These are phyloP conservation scores for Physcia stellaris DNA, from an alignment of 495 filamentous ascomycete genomes.

Conservation along the genomic window DNA sequence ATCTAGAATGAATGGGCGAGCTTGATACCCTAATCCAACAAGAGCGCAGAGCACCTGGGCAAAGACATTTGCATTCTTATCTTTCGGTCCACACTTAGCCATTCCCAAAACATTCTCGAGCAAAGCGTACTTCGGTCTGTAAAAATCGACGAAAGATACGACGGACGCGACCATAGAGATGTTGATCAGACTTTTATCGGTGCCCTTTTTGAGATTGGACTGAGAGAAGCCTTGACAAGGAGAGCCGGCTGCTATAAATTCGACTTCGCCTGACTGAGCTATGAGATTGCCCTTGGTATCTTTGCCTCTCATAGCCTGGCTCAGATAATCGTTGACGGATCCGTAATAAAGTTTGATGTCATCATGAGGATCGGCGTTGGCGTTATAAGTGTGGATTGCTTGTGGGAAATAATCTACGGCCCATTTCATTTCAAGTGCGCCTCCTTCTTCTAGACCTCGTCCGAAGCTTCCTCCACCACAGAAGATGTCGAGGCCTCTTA, in stretches of 20 bases:
- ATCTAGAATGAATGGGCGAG: slow-evolving; percentile 46
- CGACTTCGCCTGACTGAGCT: slow-evolving; percentile 44
- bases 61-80: slow-evolving; percentile 42
- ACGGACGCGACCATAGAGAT: slow-evolving; percentile 60
- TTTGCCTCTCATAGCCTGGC: slow-evolving; percentile 37
- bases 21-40: slow-evolving; percentile 62
- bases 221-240: slow-evolving; percentile 62
- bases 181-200: slow-evolving; percentile 39
- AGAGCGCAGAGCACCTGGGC: slow-evolving; percentile 54
- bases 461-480: slow-evolving; percentile 65
- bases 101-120: slow-evolving; percentile 61
- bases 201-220: slow-evolving; percentile 37
- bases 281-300: slow-evolving; percentile 22
- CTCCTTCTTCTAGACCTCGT: slow-evolving; percentile 58
- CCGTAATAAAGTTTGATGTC: slow-evolving; percentile 39
- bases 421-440: slow-evolving; percentile 45
- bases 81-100: slow-evolving; percentile 22
- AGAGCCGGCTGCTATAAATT: slow-evolving; percentile 56
- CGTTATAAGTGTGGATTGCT: slow-evolving; percentile 56
- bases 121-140: slow-evolving; percentile 54
- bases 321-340: slow-evolving; percentile 56
- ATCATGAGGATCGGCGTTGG: slow-evolving; percentile 32
- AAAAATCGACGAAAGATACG: slow-evolving; percentile 58
- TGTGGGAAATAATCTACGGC: slow-evolving; percentile 47
- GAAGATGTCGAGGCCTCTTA: slow-evolving; percentile 53